Evolutionary conservation across 192 early-diverging fungal species (phyloP), one percentile per base, ranked within the genome.

Genomic region (Cladochytrium replicatum): DNA sequence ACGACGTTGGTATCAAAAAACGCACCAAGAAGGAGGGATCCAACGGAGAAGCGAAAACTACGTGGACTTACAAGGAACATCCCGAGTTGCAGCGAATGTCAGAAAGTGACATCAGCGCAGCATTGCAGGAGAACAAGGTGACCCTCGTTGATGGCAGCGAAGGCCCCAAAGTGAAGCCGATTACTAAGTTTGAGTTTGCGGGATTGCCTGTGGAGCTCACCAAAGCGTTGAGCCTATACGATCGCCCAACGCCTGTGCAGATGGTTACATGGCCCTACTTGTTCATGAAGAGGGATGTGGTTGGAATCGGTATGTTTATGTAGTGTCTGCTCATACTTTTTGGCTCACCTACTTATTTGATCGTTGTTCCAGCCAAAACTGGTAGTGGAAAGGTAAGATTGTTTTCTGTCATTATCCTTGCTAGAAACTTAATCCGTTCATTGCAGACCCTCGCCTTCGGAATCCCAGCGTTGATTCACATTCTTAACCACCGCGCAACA

Each of bases 191-290:
- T 45, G 54, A 50, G 34, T 78, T 88, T 41, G 76, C 87, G 22
- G 72, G 75, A 7, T 83, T 93, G 39, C 77, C 79, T 29, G 51
- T 62, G 29, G 62, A 82, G 28, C 63, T 97, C 31, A 60, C 83
- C 30, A 69, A 79, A 30, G 68, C 72, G 4, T 60, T 69, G 27
- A 72, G 77, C 48, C 67, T 67, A 22, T 98, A 93, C 54, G 50
- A 78, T 29, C 79, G 82, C 28, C 95, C 95, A 7, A 95, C 91
- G 2, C 83, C 87, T 7, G 95, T 98, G 48, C 95, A 98, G 69
- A 85, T 89, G 7, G 78, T 79, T 6, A 87, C 86, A 57, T 98
- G 95, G 95, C 90, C 91, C 11, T 79, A 87, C 32, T 63, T 88
- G 52, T 71, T 91, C 23, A 72, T 74, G 41, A 75, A 79, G 22